These are phyloP conservation scores for Globisporangium barbulae DNA, from an alignment of 352 stramenopile genomes.

Conservation along the genomic window DNA sequence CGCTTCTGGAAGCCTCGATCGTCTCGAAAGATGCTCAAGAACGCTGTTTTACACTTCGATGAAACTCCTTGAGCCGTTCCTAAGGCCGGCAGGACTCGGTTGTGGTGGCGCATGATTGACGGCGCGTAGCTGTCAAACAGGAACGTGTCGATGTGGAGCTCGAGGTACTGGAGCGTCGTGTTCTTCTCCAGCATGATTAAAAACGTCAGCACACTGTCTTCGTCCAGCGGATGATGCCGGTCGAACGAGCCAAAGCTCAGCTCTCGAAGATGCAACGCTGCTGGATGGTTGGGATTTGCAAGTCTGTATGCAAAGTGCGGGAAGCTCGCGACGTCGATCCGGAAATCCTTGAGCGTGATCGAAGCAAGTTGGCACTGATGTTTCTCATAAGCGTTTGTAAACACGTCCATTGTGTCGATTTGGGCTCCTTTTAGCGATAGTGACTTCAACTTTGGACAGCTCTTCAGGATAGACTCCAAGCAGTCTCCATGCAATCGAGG, in stretches of 20 bases:
- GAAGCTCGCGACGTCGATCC: conserved; percentile 12
- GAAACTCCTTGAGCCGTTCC: not conserved
- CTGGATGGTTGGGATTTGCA: conserved; percentile 2
- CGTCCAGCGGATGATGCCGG: conserved; percentile 11
- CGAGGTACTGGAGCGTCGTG: conserved; percentile 12
- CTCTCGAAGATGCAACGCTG: conserved; percentile 8
- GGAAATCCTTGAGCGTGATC: conserved; percentile 17
- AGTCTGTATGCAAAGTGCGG: conserved; percentile 9
- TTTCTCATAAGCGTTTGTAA: conserved; percentile 16
- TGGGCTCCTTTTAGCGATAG: conserved; percentile 25
- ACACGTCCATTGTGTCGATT: conserved; percentile 29
- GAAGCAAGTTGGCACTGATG: conserved; percentile 11
- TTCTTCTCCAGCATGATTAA: conserved; percentile 11
- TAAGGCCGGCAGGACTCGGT: not conserved
- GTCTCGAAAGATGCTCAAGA: conserved; percentile 9
- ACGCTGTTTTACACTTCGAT: conserved; percentile 5
- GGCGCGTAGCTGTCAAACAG: conserved; percentile 17
- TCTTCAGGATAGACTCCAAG: conserved; percentile 21
- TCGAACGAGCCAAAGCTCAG: conserved; percentile 18
- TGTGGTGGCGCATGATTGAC: conserved; percentile 11
- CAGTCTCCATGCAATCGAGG: conserved; percentile 23
- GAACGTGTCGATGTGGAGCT: conserved; percentile 12
- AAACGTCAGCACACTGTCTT: conserved; percentile 16
- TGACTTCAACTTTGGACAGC: conserved; percentile 22
- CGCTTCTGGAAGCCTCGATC: not conserved